Evolutionary conservation across 306 rosid species (phyloP), one percentile per base, ranked within the genome.

Genomic region (Cyclanthera cordifolia): DNA sequence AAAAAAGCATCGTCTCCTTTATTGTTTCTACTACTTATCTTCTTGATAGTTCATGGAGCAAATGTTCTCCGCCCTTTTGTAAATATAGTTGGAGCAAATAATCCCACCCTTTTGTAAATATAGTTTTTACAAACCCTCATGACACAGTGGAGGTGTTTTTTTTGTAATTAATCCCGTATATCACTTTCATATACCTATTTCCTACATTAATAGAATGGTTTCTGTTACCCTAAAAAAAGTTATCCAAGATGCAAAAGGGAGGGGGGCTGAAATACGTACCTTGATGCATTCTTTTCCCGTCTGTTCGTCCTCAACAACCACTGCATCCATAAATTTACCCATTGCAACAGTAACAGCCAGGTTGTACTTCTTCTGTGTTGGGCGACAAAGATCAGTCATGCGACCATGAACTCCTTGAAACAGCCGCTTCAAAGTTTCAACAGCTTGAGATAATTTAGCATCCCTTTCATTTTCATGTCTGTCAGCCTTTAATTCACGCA

Each of bases 251-350:
- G 46, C 12, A n/a, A 32, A 24, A 66, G 15, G 52, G 15, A 46
- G 70, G 8, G 13, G 70, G 16, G 43, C 68, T 11, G 55, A 2
- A 66, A 71, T 21, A 13, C 15, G 67, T 66, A 94, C 99, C 99
- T 94, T 94, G 80, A 94, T 94, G 82, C 99, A 94, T 82, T 94
- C 99, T 87, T 90, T 94, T 84, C 97, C 99, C 3, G 99, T 94
- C 61, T 85, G 89, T 75, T 94, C 99, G 76, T 94, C 94, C 66
- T 94, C 91, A 60, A 94, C 99, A 43, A 94, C 95, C 15, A 90
- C 99, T 65, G 97, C 99, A 81, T 94, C 99, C 99, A 94, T 94
- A 79, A 94, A 94, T 82, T 75, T 94, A 79, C 99, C 99, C 99
- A 94, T 90, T 28, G 97, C 97, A 85, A 94, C 97, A 74, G 99